Evolutionary conservation across 208 protist species (phyloP).

Genomic region (Kentomonas sorsogonicus): DNA sequence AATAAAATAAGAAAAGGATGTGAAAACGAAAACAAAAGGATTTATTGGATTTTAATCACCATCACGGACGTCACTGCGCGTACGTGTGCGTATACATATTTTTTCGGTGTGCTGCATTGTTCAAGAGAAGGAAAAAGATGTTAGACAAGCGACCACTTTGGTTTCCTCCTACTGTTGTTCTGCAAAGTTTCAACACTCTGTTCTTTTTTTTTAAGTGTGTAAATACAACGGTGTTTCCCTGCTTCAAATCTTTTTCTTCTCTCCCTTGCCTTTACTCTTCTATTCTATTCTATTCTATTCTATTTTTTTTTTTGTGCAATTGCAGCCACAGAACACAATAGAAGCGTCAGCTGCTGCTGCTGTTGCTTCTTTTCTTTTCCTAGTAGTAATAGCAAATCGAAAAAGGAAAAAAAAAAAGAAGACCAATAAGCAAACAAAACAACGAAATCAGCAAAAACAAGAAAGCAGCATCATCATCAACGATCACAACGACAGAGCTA

Average conservation of each 20-base stretch:
- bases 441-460: no score
- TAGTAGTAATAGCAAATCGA: no score
- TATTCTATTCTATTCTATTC: slow-evolving; percentile 6
- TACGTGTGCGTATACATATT: no score
- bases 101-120: no score
- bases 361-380: background rate
- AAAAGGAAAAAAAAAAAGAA: no score
- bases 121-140: no score
- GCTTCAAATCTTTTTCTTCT: background rate
- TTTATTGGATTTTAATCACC: slow-evolving; percentile 8
- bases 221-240: background rate
- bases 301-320: slow-evolving; percentile 10
- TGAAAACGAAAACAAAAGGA: background rate
- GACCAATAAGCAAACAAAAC: no score
- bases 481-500: background rate
- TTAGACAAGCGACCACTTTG: no score
- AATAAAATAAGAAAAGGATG: slow-evolving; percentile 4
- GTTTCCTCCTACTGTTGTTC: no score
- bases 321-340: background rate
- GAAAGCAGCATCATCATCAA: no score
- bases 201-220: slow-evolving; percentile 6
- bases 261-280: background rate
- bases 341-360: background rate
- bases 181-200: no score
- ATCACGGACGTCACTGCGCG: no score